Percentiles rank a stretch among this genome's conserved stretches.
phyloP scores from a whole-genome alignment of 2,329 filamentous ascomycete genomes.

The Colletotrichum liaoningense region DNA sequence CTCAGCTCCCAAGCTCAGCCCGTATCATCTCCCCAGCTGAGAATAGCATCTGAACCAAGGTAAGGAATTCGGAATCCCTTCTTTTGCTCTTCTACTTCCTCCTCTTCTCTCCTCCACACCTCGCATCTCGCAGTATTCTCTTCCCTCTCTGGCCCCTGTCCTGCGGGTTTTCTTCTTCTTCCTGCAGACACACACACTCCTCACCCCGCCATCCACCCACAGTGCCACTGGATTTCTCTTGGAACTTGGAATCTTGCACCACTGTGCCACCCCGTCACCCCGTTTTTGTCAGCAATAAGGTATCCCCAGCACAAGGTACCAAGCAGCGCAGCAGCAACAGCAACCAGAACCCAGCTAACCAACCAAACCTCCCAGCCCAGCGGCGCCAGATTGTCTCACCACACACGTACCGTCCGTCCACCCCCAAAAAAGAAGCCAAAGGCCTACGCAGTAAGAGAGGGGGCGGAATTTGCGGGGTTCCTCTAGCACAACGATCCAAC shows the following conservation, averaged over 20 bases:
- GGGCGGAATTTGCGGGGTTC: slow-evolving; percentile 36
- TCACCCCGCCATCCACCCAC: background rate
- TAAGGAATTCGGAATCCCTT: background rate
- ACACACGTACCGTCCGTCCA: slow-evolving; percentile 7
- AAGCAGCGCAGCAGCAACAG: background rate
- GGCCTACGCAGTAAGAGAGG: slow-evolving; percentile 27
- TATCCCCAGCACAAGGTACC: background rate
- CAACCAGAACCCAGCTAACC: background rate
- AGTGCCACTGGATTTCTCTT: background rate
- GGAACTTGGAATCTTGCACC: background rate
- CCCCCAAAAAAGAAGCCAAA: background rate
- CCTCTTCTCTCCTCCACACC: background rate
- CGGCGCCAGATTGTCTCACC: slow-evolving; percentile 20
- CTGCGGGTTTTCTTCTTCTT: background rate
- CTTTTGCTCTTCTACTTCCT: background rate
- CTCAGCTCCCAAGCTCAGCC: no score
- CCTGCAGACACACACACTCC: background rate
- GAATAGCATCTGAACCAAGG: background rate
- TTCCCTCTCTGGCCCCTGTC: background rate
- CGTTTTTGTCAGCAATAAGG: background rate
- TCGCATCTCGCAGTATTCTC: background rate
- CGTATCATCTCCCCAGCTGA: background rate
- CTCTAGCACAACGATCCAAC: slow-evolving; percentile 28
- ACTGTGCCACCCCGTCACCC: background rate
- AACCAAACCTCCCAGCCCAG: slow-evolving; percentile 10